These are phyloP conservation scores for Pseudotsuga menziesii DNA, from an alignment of 75 land plant genomes.

Conservation along the genomic window DNA sequence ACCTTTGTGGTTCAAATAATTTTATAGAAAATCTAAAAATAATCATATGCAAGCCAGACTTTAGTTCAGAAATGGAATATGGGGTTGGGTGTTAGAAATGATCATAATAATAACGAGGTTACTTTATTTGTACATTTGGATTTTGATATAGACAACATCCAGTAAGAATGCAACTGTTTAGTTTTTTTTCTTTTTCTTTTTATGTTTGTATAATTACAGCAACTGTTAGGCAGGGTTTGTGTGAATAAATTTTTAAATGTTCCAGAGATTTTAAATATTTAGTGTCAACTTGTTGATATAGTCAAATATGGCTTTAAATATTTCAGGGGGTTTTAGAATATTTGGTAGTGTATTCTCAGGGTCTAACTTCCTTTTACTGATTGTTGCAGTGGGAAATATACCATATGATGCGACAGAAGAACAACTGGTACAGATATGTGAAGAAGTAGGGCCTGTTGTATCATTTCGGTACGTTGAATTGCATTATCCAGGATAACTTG, in stretches of 20 bases:
- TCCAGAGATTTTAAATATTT: background rate
- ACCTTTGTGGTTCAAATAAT: too few species aligned
- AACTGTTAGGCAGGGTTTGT: background rate
- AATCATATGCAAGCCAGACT: too few species aligned
- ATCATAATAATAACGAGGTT: too few species aligned
- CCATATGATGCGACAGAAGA: slow-evolving; percentile 98
- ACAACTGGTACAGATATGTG: slow-evolving; percentile 90
- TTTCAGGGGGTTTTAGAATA: background rate
- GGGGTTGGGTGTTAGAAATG: too few species aligned
- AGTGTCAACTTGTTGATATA: too few species aligned
- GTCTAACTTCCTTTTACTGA: background rate
- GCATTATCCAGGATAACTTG: background rate
- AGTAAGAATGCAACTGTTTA: too few species aligned
- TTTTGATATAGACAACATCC: too few species aligned
- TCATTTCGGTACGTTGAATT: slow-evolving; percentile 63
- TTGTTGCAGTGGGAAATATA: slow-evolving; percentile 79
- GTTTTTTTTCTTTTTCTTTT: background rate
- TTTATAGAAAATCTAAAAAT: too few species aligned
- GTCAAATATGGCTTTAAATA: background rate
- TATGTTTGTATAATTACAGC: background rate
- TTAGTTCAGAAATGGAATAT: too few species aligned
- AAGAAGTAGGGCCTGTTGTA: slow-evolving; percentile 97
- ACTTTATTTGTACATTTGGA: too few species aligned
- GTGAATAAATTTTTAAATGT: background rate
- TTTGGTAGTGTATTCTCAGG: background rate